Evolutionary conservation across 371 early-diverging fungal genomes (phyloP), one percentile per base, ranked within the genome.

Genomic region (Actinomucor elegans): DNA sequence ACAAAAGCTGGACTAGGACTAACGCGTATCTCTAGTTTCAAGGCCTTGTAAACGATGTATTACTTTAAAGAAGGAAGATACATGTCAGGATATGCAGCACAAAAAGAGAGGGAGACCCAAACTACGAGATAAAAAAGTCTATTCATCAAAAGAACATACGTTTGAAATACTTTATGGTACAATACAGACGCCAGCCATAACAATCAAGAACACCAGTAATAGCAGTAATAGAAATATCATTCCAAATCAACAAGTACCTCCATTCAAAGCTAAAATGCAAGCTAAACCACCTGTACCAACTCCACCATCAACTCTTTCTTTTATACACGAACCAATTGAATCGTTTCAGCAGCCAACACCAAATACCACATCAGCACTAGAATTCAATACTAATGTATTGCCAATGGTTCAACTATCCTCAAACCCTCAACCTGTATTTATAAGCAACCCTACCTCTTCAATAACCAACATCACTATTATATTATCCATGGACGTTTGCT

Each of bases 51-150:
- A 82, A 61, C 73, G 91, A 31, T 91, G 91, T 63, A 67, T 87
- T n/a, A 70, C 86, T 2, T 56, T 87, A n/a, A 82, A 83, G 35
- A 88, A 85, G 59, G 70, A 79, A 45, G 87, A 86, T 41, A 81
- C 85, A n/a, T 91, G 91, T 50, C 74, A 81, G 28, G 91, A 91
- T 64, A 87, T 88, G 45, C 80, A 87, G 61, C 90, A 89, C 66
- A 91, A 88, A 58, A 89, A 89, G 57, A 81, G 91, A 53, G 91
- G 91, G 14, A 79, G 91, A 18, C 91, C 90, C 28, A 89, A 86
- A 58, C 67, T 87, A 14, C 80, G 83, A 51, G 85, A 83, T 53
- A 77, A 80, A 49, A 55, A 32, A 42, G 17, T 44, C 2, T 41
- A 47, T 47, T 50, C 57, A 15, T 37, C 59, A 1, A 59, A 63